phyloP scores from a whole-genome alignment of 1,139 yeast genomes.

The Geotrichum europaeum region DNA sequence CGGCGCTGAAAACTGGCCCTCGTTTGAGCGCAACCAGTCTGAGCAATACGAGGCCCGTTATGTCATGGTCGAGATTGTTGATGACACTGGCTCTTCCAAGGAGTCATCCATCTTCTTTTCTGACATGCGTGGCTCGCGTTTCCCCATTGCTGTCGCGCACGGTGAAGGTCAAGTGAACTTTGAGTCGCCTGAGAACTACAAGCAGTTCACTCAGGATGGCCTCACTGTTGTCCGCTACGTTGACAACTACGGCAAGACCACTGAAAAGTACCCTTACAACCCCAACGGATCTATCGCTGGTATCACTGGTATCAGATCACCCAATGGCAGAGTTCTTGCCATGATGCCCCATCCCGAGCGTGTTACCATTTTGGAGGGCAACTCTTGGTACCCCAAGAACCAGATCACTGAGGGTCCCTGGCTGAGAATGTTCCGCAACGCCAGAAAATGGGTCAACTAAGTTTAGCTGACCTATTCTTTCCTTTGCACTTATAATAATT shows the following conservation, averaged over 20 bases:
- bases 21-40: constrained; percentile 82
- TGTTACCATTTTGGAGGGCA: constrained; percentile 77
- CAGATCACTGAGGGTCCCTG: constrained; percentile 63
- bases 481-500: not conserved
- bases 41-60: constrained; percentile 98
- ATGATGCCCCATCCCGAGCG: constrained; percentile 99
- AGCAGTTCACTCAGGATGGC: constrained; percentile 43
- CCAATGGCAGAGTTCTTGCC: constrained; percentile 92
- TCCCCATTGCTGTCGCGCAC: constrained; percentile 97
- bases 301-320: constrained; percentile 85
- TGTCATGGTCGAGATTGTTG: constrained; percentile 74
- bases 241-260: constrained; percentile 81
- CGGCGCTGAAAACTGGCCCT: constrained; percentile 95
- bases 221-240: constrained; percentile 69
- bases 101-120: constrained; percentile 69
- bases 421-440: constrained; percentile 88
- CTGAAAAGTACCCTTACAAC: constrained; percentile 83
- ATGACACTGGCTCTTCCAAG: constrained; percentile 37
- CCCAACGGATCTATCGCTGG: constrained; percentile 96
- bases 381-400: constrained; percentile 76
- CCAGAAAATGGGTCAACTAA: constrained; percentile 85
- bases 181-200: constrained; percentile 40
- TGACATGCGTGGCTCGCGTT: constrained; percentile 84
- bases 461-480: not conserved
- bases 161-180: constrained; percentile 96